Percentiles rank a stretch among this genome's conserved stretches.
phyloP scores from a whole-genome alignment of 2,329 filamentous ascomycete genomes.

The Teratosphaeria destructans region DNA sequence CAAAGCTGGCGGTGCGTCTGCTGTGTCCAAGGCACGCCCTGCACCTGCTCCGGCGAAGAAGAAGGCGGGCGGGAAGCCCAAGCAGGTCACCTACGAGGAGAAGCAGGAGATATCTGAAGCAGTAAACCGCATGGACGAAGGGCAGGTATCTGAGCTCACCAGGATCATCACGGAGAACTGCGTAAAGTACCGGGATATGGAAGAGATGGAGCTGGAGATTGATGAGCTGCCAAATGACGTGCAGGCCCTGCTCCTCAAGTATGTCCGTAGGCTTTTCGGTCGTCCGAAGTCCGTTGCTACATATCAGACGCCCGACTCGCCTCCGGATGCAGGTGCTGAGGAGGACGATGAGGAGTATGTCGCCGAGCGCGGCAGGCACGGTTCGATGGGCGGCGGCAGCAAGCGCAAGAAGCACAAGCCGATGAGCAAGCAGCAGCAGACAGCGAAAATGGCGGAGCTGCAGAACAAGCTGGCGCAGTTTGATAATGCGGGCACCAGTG shows the following conservation, averaged over 20 bases:
- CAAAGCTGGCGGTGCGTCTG: constrained; percentile 3
- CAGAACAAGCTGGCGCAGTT: constrained; percentile 44
- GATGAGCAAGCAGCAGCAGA: constrained; percentile 63
- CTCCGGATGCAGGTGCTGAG: constrained; percentile 26
- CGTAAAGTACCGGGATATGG: constrained; percentile 53
- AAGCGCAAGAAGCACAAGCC: constrained; percentile 67
- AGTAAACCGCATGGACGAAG: constrained; percentile 54
- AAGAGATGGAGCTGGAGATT: constrained; percentile 56
- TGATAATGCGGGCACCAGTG: constrained; percentile 12
- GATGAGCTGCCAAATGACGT: constrained; percentile 47
- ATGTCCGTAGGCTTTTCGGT: constrained; percentile 38
- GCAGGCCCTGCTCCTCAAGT: constrained; percentile 45
- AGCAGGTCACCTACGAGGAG: constrained; percentile 63
- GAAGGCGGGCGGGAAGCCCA: constrained; percentile 35
- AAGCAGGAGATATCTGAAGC: constrained; percentile 73
- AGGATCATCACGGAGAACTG: constrained; percentile 81
- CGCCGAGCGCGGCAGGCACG: constrained; percentile 25
- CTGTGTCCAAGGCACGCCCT: constrained; percentile 4
- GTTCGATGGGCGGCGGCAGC: constrained; percentile 27
- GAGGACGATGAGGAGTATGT: constrained; percentile 41
- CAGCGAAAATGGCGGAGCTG: constrained; percentile 54
- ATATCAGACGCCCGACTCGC: constrained; percentile 9
- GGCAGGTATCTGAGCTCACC: constrained; percentile 70
- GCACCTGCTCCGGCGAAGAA: constrained; percentile 33
- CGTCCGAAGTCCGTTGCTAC: constrained; percentile 10